Evolutionary conservation across 1,284 basidiomycete species (phyloP), one percentile per base, ranked within the genome.

Genomic region (Microbotryum scabiosae): DNA sequence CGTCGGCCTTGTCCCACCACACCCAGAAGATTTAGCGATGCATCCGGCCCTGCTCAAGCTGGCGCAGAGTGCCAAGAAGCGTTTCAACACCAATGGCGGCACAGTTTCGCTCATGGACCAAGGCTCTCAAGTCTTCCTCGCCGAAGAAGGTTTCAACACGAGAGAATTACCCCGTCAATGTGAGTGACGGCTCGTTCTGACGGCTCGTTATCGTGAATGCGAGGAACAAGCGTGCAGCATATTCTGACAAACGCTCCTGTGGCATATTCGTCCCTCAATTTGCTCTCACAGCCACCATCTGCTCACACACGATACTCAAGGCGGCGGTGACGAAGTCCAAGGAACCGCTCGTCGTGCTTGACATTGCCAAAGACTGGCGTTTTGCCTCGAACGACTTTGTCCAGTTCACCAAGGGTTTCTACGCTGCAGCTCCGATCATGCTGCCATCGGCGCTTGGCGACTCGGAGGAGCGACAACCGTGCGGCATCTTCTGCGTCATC

Each of bases 311-410:
- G 18, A 54, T 61, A 48, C 56, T 68, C 32, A 63, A 65, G 43
- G 63, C 61, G 2, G 18, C 23, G 6, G 52, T 61, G 47, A 68
- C 66, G 4, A 57, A 60, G 5, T 50, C 56, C 25, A 56, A 59
- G 47, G 63, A 65, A 12, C 61, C 63, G 14, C 51, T 68, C 49
- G 64, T 68, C 49, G 54, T 68, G 16, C 57, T 68, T 9, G 64
- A 68, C 45, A 59, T 68, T 18, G n/a, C 52, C 10, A 46, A 59
- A 6, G 66, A 68, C 30, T 68, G 66, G 66, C 61, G 66, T 1
- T 64, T 62, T 56, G 3, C 32, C n/a, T 54, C 51, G 25, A 67
- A 64, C 53, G 56, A 60, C 26, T 65, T 63, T 41, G 63, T 55
- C 7, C n/a, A 55, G 4, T 65, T 63, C 53, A n/a, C 47, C 9